These are phyloP conservation scores for Colletotrichum orchidophilum DNA, from an alignment of 2,329 filamentous ascomycete species.

Conservation along the genomic window DNA sequence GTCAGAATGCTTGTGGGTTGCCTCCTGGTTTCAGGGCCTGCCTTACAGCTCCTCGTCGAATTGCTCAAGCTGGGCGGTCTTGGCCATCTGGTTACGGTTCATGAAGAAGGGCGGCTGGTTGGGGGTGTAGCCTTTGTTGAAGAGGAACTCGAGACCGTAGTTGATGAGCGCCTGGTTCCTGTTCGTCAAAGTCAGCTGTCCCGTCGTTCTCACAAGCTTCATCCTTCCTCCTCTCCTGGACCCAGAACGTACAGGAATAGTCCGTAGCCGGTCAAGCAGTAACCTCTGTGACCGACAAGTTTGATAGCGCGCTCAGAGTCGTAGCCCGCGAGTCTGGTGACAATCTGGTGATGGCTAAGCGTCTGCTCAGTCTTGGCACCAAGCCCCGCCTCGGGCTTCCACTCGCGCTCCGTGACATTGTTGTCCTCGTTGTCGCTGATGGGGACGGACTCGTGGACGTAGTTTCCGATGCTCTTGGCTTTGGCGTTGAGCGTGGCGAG, in stretches of 20 bases:
- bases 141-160: constrained; percentile 91
- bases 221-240: background rate
- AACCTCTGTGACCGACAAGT: constrained; percentile 92
- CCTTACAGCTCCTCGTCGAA: constrained; percentile 87
- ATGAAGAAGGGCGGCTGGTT: constrained; percentile 36
- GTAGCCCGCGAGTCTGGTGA: constrained; percentile 87
- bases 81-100: constrained; percentile 83
- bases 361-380: constrained; percentile 72
- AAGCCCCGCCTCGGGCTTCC: constrained; percentile 80
- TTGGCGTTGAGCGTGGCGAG: constrained; percentile 70
- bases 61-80: constrained; percentile 95
- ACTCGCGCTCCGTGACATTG: constrained; percentile 80
- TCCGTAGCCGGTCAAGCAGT: constrained; percentile 90
- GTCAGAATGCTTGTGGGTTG: background rate
- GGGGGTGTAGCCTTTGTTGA: constrained; percentile 80
- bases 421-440: constrained; percentile 86
- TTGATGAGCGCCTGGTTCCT: constrained; percentile 90
- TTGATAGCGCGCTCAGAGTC: constrained; percentile 94
- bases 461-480: constrained; percentile 86
- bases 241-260: constrained; percentile 69
- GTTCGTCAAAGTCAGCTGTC: background rate
- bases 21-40: background rate
- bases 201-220: constrained; percentile 30
- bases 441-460: constrained; percentile 89
- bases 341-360: constrained; percentile 94